These are phyloP conservation scores for Myriosclerotinia scirpicola DNA, from an alignment of 2,329 filamentous ascomycete genomes.

Conservation along the genomic window DNA sequence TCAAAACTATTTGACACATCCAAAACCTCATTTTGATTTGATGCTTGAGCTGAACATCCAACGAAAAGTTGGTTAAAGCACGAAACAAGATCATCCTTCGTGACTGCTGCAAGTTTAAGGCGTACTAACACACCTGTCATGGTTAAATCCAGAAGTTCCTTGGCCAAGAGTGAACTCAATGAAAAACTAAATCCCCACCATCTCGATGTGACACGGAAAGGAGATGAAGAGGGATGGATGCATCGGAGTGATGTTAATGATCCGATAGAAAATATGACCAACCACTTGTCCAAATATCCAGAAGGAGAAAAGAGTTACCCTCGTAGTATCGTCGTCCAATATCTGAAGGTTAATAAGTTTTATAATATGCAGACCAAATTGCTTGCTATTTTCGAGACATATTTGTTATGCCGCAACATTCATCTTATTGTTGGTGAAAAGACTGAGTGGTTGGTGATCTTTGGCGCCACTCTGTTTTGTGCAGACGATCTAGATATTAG, in stretches of 20 bases:
- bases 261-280: constrained; percentile 10
- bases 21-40: not conserved
- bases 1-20: constrained; percentile 12
- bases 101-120: not conserved
- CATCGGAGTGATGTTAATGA: constrained; percentile 4
- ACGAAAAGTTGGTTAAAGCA: not conserved
- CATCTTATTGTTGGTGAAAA: constrained; percentile 3
- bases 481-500: not conserved
- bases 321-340: constrained; percentile 1
- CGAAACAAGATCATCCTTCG: not conserved
- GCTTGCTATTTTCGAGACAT: not conserved
- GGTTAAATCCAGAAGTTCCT: not conserved
- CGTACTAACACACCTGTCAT: not conserved
- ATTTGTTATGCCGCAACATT: not conserved
- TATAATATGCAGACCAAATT: constrained; percentile 8
- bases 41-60: not conserved
- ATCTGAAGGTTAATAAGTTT: constrained; percentile 1
- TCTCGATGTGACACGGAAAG: not conserved
- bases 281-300: not conserved
- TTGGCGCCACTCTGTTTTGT: constrained; percentile 6
- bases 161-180: not conserved
- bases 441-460: not conserved
- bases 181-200: not conserved
- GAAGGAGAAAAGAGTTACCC: constrained; percentile 6
- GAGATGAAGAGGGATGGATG: not conserved